Evolutionary conservation across 352 stramenopile species (phyloP).

Genomic region (Hyaloperonospora arabidopsidis): DNA sequence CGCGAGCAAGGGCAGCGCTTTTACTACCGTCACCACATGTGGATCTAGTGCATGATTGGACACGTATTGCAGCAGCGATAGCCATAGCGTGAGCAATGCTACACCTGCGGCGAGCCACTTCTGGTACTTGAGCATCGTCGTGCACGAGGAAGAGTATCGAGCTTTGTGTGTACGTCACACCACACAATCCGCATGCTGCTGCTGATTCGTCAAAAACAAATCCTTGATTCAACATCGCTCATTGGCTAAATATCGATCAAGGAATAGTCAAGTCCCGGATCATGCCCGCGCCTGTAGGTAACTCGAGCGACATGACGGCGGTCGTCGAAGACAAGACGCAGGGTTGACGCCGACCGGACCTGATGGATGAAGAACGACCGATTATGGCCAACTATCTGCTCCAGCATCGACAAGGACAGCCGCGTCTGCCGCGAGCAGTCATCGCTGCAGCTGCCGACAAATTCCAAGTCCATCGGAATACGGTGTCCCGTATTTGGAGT

Average conservation of each 20-base stretch:
- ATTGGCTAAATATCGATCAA: too few relatives aligned
- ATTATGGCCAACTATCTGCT: conserved; percentile 35
- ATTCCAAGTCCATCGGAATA: conserved; percentile 40
- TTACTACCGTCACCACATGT: conserved; percentile 44
- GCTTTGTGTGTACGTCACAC: background rate
- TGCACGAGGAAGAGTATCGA: background rate
- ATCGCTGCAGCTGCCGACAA: conserved; percentile 28
- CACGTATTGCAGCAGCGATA: conserved; percentile 42
- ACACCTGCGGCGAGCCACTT: conserved; percentile 53
- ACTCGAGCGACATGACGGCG: background rate
- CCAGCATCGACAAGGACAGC: conserved; percentile 25
- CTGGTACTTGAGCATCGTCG: conserved; percentile 73
- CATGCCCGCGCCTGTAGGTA: conserved; percentile 2
- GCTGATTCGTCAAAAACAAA: conserved; percentile 7
- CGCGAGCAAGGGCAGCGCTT: conserved; percentile 55
- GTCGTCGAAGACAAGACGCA: conserved; percentile 1
- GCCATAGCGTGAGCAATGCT: conserved; percentile 43
- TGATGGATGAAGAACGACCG: conserved; percentile 32
- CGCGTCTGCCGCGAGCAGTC: conserved; percentile 26
- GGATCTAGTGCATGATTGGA: conserved; percentile 24
- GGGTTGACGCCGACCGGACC: conserved; percentile 25
- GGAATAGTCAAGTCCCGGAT: background rate
- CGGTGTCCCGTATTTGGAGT: conserved; percentile 36
- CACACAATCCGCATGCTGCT: background rate
- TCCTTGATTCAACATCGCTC: background rate